A percentile compares a stretch with the other conserved stretches of the same genome.
Evolutionary conservation across 2,329 filamentous ascomycete genomes (phyloP).

Genomic region (Botrytis tulipae): DNA sequence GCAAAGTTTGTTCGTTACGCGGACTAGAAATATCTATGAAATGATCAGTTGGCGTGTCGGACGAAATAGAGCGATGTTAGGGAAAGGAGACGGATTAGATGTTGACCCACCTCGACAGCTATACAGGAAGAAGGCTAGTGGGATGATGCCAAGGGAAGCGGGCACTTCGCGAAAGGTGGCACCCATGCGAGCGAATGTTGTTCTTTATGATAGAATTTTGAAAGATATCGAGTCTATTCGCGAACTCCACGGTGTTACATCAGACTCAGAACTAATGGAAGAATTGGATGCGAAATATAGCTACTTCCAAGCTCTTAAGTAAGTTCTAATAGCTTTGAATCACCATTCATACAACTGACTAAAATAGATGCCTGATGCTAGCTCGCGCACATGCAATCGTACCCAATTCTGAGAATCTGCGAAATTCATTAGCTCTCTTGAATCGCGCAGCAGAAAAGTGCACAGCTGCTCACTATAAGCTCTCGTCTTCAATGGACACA

Average conservation of each 20-base stretch:
- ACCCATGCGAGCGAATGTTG: slow-evolving; percentile 53
- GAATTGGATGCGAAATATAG: slow-evolving; percentile 75
- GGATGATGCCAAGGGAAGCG: no score
- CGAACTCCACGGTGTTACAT: slow-evolving; percentile 84
- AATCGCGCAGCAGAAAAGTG: slow-evolving; percentile 67
- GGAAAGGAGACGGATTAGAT: no score
- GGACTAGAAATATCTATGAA: slow-evolving; percentile 54
- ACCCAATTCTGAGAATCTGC: slow-evolving; percentile 38
- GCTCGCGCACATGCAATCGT: slow-evolving; percentile 79
- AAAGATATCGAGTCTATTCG: slow-evolving; percentile 89
- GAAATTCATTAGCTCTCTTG: slow-evolving; percentile 81
- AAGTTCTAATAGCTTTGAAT: slow-evolving; percentile 39
- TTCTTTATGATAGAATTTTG: slow-evolving; percentile 85
- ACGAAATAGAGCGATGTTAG: slow-evolving; percentile 55
- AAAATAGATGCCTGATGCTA: slow-evolving; percentile 72
- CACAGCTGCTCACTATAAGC: slow-evolving; percentile 49
- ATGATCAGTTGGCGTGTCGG: slow-evolving; percentile 94
- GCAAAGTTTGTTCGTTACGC: slow-evolving; percentile 32
- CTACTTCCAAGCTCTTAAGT: slow-evolving; percentile 91
- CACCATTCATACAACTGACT: slow-evolving; percentile 12
- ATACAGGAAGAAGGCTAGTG: no score
- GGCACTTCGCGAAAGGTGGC: no score
- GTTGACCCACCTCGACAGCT: no score
- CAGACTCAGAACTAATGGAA: slow-evolving; percentile 71
- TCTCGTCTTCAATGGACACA: slow-evolving; percentile 43